A percentile compares a stretch with the other conserved stretches of the same genome.
phyloP scores from a whole-genome alignment of 768 basidiomycete species.

The Tylopilus sp. region DNA sequence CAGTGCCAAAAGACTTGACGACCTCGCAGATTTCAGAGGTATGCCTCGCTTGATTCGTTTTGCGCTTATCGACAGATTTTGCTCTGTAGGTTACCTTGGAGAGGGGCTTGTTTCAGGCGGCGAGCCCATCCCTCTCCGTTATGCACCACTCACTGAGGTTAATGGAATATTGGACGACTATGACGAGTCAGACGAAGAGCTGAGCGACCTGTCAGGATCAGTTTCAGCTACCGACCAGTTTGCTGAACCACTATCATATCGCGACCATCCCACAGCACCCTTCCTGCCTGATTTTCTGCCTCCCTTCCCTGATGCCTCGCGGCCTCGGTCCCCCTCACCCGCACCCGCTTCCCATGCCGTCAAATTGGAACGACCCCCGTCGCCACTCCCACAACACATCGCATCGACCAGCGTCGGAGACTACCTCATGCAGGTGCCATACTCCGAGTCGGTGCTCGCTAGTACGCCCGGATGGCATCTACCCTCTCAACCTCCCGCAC shows the following conservation, averaged over 20 bases:
- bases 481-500: slow-evolving; percentile 39
- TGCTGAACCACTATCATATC: slow-evolving; percentile 27
- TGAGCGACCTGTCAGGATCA: slow-evolving; percentile 7
- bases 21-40: slow-evolving; percentile 72
- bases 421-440: slow-evolving; percentile 69
- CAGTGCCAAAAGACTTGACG: slow-evolving; percentile 63
- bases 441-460: slow-evolving; percentile 68
- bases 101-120: slow-evolving; percentile 57
- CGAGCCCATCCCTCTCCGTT: slow-evolving; percentile 53
- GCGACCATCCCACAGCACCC: slow-evolving; percentile 30
- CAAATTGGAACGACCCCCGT: slow-evolving; percentile 33
- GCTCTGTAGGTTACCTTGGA: slow-evolving; percentile 52
- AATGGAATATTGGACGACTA: slow-evolving; percentile 30
- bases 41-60: slow-evolving; percentile 29
- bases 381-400: slow-evolving; percentile 43
- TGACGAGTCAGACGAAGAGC: slow-evolving; percentile 29
- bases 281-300: slow-evolving; percentile 33
- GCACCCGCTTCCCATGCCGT: slow-evolving; percentile 32
- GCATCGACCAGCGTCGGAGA: slow-evolving; percentile 52
- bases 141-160: slow-evolving; percentile 34
- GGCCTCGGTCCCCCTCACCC: slow-evolving; percentile 33
- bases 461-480: slow-evolving; percentile 68
- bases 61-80: slow-evolving; percentile 15
- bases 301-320: slow-evolving; percentile 31
- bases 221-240: slow-evolving; percentile 19